Evolutionary conservation across 495 filamentous ascomycete species (phyloP), one percentile per base, ranked within the genome.

Genomic region (Amphirosellinia nigrospora): DNA sequence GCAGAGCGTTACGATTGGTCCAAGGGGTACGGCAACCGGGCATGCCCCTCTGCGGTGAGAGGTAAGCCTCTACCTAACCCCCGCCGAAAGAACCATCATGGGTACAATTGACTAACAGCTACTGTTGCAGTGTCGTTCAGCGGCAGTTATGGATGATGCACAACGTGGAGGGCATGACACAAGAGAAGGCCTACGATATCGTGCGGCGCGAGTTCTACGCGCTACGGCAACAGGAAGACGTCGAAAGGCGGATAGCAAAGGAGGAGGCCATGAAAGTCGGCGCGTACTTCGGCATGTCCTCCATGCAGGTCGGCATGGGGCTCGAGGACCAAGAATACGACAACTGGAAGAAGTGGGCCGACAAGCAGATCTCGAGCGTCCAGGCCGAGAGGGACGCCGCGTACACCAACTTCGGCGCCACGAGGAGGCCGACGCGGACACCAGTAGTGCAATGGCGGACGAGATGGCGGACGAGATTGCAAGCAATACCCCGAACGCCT

Each of bases 181-280:
- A 87, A 77, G 82, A 83, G 16, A 70, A 82, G 70, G 93, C 95
- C n/a, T 99, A 98, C 82, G 94, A 98, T 82, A 85, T 83, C 55
- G 94, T 92, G 23, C 90, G 96, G 38, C 89, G 89, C 72, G 96
- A 99, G 80, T 97, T 99, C 82, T 98, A 98, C 81, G 83, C 84
- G 62, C 78, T 94, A 67, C 90, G 95, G 66, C 87, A 97, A 67
- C 81, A 89, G 71, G 89, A 96, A 75, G 94, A 98, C 65, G 88
- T 96, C 53, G 89, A 96, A 80, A 88, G 89, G 68, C 88, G 94
- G 73, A 89, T 98, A 73, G 93, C 94, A 1, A 86, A 87, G 28
- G 96, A 99, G 81, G 96, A 99, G 81, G 96, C 96, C 11, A 82
- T 91, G 71, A 87, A 89, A 70, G 90, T 89, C 11, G 96, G 96